A percentile compares a stretch with the other conserved stretches of the same genome.
These are phyloP conservation scores for Ganoderma multipileum DNA, from an alignment of 1,284 basidiomycete genomes.

Conservation along the genomic window DNA sequence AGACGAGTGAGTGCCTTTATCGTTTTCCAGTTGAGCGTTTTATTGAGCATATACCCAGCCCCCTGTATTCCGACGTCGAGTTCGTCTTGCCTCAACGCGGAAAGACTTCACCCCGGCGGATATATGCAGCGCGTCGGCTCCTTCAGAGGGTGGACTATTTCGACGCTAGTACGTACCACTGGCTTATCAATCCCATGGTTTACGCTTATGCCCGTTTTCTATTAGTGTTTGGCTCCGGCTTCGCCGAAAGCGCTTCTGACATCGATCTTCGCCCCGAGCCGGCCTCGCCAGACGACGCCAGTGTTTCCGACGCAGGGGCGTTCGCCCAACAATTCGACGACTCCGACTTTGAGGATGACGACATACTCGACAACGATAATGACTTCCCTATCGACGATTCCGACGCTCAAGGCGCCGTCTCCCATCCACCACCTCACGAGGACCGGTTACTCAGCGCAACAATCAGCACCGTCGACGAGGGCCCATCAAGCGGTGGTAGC, in stretches of 20 bases:
- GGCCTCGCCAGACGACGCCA: slow-evolving; percentile 36
- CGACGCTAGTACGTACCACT: slow-evolving; percentile 55
- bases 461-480: not conserved
- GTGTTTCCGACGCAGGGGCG: slow-evolving; percentile 32
- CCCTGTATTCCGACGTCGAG: slow-evolving; percentile 82
- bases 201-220: not conserved
- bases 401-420: slow-evolving; percentile 1
- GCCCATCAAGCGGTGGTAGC: not conserved
- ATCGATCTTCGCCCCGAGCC: slow-evolving; percentile 31
- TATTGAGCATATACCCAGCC: slow-evolving; percentile 37
- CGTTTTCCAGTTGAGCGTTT: not conserved
- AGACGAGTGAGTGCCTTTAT: slow-evolving; percentile 55
- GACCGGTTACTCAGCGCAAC: slow-evolving; percentile 3
- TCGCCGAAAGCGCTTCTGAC: slow-evolving; percentile 56
- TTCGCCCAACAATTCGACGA: slow-evolving; percentile 53
- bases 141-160: slow-evolving; percentile 82
- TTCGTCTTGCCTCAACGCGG: slow-evolving; percentile 70
- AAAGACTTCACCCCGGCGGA: slow-evolving; percentile 50
- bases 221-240: slow-evolving; percentile 75
- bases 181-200: not conserved
- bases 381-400: slow-evolving; percentile 5
- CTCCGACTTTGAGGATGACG: slow-evolving; percentile 67
- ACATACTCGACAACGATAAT: slow-evolving; percentile 20
- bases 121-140: slow-evolving; percentile 73
- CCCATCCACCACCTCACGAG: not conserved